A percentile compares a stretch with the other conserved stretches of the same genome.
Evolutionary conservation across 805 yeast genomes (phyloP).

Genomic region (Priceomyces haplophilus): DNA sequence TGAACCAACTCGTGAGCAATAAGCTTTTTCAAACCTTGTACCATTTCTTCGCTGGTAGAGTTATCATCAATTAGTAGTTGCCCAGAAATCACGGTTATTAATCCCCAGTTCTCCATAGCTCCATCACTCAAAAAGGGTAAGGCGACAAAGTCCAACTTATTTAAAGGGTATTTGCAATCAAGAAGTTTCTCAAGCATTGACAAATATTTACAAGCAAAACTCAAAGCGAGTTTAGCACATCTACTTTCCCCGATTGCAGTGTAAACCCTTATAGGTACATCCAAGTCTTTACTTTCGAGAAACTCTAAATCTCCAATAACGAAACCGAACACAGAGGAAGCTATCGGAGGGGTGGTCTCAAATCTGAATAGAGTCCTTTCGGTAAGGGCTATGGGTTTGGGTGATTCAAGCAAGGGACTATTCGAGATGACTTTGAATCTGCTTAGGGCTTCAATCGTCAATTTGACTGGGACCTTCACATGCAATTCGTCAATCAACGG

Average conservation of each 20-base stretch:
- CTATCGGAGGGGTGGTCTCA: constrained; percentile 54
- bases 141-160: constrained; percentile 64
- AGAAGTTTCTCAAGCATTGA: constrained; percentile 48
- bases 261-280: constrained; percentile 49
- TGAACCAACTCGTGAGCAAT: constrained; percentile 73
- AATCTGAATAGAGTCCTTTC: constrained; percentile 41
- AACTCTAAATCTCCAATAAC: constrained; percentile 65
- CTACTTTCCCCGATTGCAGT: constrained; percentile 52
- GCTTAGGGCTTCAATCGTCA: constrained; percentile 45
- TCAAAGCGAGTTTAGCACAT: constrained; percentile 49
- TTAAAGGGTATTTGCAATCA: constrained; percentile 49
- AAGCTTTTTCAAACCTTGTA: constrained; percentile 47
- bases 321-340: constrained; percentile 65
- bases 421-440: constrained; percentile 54
- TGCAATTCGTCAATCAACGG: constrained; percentile 69
- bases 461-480: constrained; percentile 49
- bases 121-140: constrained; percentile 72
- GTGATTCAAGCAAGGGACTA: constrained; percentile 27
- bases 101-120: constrained; percentile 79
- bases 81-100: constrained; percentile 56
- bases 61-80: constrained; percentile 34
- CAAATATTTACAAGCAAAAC: constrained; percentile 44
- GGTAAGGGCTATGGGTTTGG: constrained; percentile 14
- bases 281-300: constrained; percentile 17
- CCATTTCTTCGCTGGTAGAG: constrained; percentile 18